Conservation (phyloP, 441 rosid genomes). For the Erodium chrysanthum region DNA sequence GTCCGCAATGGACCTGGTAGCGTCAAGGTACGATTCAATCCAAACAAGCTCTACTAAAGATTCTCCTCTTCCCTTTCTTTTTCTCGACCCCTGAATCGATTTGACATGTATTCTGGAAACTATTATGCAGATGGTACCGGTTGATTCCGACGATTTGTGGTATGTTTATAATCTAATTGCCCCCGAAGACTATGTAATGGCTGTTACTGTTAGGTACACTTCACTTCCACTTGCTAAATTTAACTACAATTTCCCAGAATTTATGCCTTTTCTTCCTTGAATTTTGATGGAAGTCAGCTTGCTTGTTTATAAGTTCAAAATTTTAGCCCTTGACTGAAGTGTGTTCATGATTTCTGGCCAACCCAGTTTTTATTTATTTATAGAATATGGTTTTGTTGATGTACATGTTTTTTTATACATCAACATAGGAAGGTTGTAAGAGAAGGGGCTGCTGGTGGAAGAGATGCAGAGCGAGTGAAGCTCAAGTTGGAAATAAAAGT, state of each 20-base stretch:
- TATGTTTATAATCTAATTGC: constrained; percentile 72
- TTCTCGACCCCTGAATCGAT: background rate
- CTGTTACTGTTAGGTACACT: constrained; percentile 67
- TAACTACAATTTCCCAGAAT: background rate
- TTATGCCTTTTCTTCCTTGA: background rate
- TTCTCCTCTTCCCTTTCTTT: background rate
- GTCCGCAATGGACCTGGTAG: constrained; percentile 68
- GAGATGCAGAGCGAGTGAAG: constrained; percentile 74
- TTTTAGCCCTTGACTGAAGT: background rate
- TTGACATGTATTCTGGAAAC: background rate
- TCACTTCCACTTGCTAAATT: background rate
- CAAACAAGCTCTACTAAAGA: background rate
- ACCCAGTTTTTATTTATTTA: background rate
- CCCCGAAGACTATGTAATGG: constrained; percentile 66
- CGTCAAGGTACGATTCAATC: constrained; percentile 44
- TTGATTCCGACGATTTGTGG: constrained; percentile 89
- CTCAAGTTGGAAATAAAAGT: constrained; percentile 79
- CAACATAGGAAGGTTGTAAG: constrained; percentile 65
- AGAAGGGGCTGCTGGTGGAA: constrained; percentile 60
- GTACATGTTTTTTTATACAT: background rate
- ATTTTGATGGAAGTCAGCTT: background rate
- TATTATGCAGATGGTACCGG: constrained; percentile 53
- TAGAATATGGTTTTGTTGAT: background rate
- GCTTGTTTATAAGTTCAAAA: background rate
- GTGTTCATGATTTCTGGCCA: background rate